Percentiles rank a stretch among this genome's conserved stretches.
Conservation (phyloP, 305 asterid genomes). For the Plantago lanceolata region DNA sequence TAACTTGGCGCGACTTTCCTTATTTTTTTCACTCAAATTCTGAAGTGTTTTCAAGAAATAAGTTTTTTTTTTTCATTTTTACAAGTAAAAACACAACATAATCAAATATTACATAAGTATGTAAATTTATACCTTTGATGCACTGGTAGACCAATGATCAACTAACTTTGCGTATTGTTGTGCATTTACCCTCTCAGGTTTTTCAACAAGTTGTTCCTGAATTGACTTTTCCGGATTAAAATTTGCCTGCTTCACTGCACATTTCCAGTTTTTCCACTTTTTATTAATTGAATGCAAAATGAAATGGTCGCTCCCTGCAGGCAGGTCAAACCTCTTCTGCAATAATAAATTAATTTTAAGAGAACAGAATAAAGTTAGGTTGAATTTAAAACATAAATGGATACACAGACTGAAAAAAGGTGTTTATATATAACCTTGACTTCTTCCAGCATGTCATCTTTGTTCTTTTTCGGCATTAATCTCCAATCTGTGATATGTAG, state of each 20-base stretch:
- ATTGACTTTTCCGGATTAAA: not conserved
- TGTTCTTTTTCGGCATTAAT: not conserved
- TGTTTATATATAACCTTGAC: not conserved
- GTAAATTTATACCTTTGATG: not conserved
- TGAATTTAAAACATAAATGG: no score
- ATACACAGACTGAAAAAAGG: no score
- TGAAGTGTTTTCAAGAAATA: no score
- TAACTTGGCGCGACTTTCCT: not conserved
- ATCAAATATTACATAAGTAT: no score
- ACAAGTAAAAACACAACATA: no score
- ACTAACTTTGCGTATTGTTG: not conserved
- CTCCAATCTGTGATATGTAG: conserved; percentile 1
- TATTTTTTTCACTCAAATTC: no score
- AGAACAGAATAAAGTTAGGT: no score
- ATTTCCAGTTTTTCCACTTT: not conserved
- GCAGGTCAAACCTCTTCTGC: not conserved
- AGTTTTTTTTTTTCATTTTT: no score
- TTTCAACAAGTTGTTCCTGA: not conserved
- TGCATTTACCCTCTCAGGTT: not conserved
- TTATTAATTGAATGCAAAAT: not conserved
- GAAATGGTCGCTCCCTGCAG: not conserved
- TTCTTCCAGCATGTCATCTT: not conserved
- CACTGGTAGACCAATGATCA: not conserved
- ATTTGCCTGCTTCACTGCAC: not conserved
- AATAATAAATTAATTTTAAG: not conserved